Evolutionary conservation across 2,329 filamentous ascomycete genomes (phyloP).

Genomic region (Emergomyces orientalis): DNA sequence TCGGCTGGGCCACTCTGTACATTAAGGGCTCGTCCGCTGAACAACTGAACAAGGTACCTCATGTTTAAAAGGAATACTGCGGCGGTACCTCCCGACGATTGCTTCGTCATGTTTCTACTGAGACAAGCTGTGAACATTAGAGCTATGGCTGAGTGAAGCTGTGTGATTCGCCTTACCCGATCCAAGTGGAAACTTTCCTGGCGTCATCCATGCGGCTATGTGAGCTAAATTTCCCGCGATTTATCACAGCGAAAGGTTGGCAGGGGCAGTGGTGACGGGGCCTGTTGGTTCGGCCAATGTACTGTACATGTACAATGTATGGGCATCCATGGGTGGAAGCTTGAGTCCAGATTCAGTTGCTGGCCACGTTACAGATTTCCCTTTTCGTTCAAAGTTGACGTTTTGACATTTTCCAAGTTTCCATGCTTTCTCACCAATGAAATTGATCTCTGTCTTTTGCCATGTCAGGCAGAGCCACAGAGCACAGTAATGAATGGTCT

Average conservation of each 20-base stretch:
- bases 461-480: not conserved
- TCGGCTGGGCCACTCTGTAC: no score
- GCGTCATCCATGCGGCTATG: not conserved
- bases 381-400: not conserved
- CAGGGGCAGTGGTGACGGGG: not conserved
- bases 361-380: conserved; percentile 1
- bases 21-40: no score
- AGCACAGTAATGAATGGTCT: not conserved
- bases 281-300: not conserved
- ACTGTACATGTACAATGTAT: no score
- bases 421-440: not conserved
- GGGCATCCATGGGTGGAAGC: not conserved
- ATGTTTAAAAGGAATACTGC: not conserved
- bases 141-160: not conserved
- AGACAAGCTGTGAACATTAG: not conserved
- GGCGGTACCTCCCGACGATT: not conserved
- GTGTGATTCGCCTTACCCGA: not conserved
- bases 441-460: not conserved
- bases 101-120: not conserved
- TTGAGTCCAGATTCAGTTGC: not conserved
- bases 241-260: not conserved
- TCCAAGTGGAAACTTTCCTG: not conserved
- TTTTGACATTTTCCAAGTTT: no score
- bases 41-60: not conserved
- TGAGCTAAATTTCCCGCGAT: not conserved